Conservation (phyloP, 139 green algal species). For the Raphidocelis subcapitata region DNA sequence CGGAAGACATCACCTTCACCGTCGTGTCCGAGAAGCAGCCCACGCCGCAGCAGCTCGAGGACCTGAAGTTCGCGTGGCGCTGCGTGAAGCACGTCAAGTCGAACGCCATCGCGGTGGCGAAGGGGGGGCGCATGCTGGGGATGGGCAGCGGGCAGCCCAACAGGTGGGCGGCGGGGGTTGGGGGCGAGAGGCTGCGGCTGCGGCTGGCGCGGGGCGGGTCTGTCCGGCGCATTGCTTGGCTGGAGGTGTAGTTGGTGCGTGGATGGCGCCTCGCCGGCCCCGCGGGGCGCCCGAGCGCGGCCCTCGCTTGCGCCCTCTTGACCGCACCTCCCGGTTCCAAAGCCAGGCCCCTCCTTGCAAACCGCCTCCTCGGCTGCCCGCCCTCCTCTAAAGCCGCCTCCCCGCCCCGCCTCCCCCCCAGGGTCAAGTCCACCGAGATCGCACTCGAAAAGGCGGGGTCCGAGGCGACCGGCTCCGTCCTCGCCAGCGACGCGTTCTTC, state of each 20-base stretch:
- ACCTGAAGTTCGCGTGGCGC: slow-evolving; percentile 96
- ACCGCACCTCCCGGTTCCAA: too few relatives aligned
- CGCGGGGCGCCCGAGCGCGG: too few relatives aligned
- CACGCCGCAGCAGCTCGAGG: slow-evolving; percentile 84
- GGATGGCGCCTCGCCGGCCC: too few relatives aligned
- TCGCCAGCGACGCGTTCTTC: slow-evolving; percentile 98
- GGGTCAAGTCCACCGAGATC: slow-evolving; percentile 64
- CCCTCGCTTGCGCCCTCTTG: too few relatives aligned
- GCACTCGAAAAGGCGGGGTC: slow-evolving; percentile 93
- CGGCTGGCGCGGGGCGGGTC: too few relatives aligned
- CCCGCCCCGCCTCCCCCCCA: background rate
- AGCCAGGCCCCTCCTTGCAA: too few relatives aligned
- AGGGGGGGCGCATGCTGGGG: slow-evolving; percentile 88
- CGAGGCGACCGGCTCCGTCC: slow-evolving; percentile 82
- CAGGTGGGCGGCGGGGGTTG: slow-evolving; percentile 39
- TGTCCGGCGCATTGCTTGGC: too few relatives aligned
- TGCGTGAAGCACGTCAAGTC: slow-evolving; percentile 99
- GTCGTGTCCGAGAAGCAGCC: slow-evolving; percentile 84
- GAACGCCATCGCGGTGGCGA: slow-evolving; percentile 99
- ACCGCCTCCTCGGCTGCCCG: too few relatives aligned
- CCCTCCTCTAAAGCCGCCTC: too few relatives aligned
- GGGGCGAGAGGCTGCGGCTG: too few relatives aligned
- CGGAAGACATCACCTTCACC: slow-evolving; percentile 83
- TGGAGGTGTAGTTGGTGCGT: too few relatives aligned
- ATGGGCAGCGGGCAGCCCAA: slow-evolving; percentile 99